Percentiles rank a stretch among this genome's conserved stretches.
Conservation (phyloP, 2,329 filamentous ascomycete species). For the Fusarium sp. region DNA sequence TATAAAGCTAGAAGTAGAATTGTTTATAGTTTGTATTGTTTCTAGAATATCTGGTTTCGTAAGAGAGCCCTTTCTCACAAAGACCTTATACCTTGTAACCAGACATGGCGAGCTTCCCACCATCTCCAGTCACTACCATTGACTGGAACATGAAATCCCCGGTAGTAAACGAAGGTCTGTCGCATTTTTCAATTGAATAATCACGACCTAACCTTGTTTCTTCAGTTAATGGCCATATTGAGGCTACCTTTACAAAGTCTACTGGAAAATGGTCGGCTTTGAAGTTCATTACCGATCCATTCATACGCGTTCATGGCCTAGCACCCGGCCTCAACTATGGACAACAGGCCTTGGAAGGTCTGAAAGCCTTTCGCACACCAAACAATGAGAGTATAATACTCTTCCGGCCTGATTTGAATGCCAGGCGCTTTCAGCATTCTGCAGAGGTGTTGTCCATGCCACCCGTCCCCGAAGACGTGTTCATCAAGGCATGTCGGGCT, state of each 20-base stretch:
- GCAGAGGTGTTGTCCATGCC: conserved; percentile 86
- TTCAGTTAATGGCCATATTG: conserved; percentile 89
- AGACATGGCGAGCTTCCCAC: conserved; percentile 70
- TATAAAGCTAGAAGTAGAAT: too few species aligned
- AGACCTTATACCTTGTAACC: too few species aligned
- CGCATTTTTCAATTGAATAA: neutral
- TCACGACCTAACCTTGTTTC: neutral
- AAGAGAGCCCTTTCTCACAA: too few species aligned
- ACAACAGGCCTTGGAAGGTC: conserved; percentile 94
- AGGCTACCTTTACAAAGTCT: conserved; percentile 80
- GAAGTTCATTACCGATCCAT: conserved; percentile 82
- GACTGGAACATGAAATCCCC: conserved; percentile 96
- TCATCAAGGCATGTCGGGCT: conserved; percentile 77
- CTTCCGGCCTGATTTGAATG: conserved; percentile 89
- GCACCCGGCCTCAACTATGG: conserved; percentile 94
- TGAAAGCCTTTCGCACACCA: conserved; percentile 93
- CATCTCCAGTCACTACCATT: conserved; percentile 79
- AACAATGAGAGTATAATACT: conserved; percentile 75
- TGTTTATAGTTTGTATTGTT: too few species aligned
- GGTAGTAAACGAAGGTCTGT: conserved; percentile 81
- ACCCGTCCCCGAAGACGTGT: conserved; percentile 78
- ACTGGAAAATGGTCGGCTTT: conserved; percentile 81
- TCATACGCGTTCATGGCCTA: conserved; percentile 91
- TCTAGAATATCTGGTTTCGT: too few species aligned
- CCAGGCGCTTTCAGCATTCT: conserved; percentile 82